These are phyloP conservation scores for Sapria himalayana DNA, from an alignment of 345 rosid genomes.

Conservation along the genomic window DNA sequence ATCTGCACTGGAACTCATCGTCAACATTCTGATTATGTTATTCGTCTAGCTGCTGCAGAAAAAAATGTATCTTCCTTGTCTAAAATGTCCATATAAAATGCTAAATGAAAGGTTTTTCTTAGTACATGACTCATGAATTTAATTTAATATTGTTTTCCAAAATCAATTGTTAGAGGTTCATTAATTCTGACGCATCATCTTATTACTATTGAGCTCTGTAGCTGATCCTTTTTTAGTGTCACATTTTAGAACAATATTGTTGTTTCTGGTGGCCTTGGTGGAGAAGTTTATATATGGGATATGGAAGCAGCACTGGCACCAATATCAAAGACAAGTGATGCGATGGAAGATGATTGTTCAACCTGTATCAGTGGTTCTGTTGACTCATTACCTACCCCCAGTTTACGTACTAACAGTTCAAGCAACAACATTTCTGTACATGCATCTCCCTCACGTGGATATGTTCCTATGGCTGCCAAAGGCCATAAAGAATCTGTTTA, in stretches of 20 bases:
- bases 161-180: too few species aligned
- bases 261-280: constrained; percentile 99
- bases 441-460: constrained; percentile 49
- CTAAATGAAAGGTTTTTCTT: constrained; percentile 12
- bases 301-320: constrained; percentile 82
- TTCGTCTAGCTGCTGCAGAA: constrained; percentile 70
- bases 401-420: constrained; percentile 62
- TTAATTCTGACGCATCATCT: constrained; percentile 4
- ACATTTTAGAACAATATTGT: constrained; percentile 73
- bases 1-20: constrained; percentile 63
- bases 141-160: too few species aligned
- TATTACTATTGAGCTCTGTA: constrained; percentile 13
- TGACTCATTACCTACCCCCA: constrained; percentile 38
- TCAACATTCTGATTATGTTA: constrained; percentile 95
- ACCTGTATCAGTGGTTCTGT: constrained; percentile 44
- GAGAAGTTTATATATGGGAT: constrained; percentile 99
- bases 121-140: constrained; percentile 3
- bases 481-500: constrained; percentile 99
- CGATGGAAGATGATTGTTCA: constrained; percentile 54
- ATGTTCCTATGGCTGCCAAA: constrained; percentile 64
- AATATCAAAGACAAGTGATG: constrained; percentile 47
- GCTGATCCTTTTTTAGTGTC: constrained; percentile 53
- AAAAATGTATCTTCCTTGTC: constrained; percentile 60
- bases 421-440: constrained; percentile 64
- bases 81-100: constrained; percentile 13